These are phyloP conservation scores for Ramaria sp. DNA, from an alignment of 768 basidiomycete species.

Conservation along the genomic window DNA sequence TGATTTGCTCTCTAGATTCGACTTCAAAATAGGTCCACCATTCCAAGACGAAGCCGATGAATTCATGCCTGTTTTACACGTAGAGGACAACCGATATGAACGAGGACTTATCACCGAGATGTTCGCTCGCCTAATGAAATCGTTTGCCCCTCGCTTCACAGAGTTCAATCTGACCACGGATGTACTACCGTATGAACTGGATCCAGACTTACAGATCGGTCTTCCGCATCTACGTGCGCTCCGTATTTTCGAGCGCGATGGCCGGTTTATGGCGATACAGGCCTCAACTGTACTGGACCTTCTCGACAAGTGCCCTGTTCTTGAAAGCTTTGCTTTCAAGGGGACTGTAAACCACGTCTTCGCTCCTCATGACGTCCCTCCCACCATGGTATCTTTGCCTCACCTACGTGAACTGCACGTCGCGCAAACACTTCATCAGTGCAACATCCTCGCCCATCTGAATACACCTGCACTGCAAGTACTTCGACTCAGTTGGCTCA, in stretches of 20 bases:
- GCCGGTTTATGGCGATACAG: constrained; percentile 26
- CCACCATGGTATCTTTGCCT: constrained; percentile 41
- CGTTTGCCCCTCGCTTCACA: not conserved
- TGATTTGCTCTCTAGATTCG: constrained; percentile 3
- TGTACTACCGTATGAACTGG: constrained; percentile 25
- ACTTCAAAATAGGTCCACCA: not conserved
- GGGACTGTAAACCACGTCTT: constrained; percentile 27
- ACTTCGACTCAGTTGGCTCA: constrained; percentile 56
- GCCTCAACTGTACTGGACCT: constrained; percentile 17
- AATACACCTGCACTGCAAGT: constrained; percentile 47
- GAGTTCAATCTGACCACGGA: constrained; percentile 12
- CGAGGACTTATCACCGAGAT: not conserved
- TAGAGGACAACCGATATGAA: not conserved
- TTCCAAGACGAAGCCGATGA: not conserved
- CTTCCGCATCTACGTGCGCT: constrained; percentile 25
- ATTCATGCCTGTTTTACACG: not conserved
- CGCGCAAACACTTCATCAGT: constrained; percentile 49
- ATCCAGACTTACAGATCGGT: constrained; percentile 32
- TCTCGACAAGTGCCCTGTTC: constrained; percentile 47
- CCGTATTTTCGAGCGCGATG: constrained; percentile 37
- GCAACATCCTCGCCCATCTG: constrained; percentile 55
- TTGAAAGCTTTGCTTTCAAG: constrained; percentile 47
- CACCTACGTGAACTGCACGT: constrained; percentile 47
- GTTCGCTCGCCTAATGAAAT: constrained; percentile 7
- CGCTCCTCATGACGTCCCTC: constrained; percentile 13